Evolutionary conservation across 2,329 filamentous ascomycete genomes (phyloP).

Genomic region (Penicillium corylophilum): DNA sequence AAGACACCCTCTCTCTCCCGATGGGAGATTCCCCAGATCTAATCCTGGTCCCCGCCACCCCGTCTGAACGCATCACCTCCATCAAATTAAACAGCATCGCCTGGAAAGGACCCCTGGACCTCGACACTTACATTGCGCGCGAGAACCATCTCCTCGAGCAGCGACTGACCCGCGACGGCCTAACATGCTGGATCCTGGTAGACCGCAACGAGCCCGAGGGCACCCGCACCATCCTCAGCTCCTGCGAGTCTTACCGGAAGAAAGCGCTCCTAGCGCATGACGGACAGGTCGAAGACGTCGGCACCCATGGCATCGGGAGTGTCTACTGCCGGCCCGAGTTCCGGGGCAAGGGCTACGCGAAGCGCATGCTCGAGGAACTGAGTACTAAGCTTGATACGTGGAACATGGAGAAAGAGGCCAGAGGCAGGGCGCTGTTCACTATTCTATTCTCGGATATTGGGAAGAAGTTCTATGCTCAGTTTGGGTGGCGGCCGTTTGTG

Average conservation of each 20-base stretch:
- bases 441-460: constrained; percentile 86
- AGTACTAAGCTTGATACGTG: constrained; percentile 54
- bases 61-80: constrained; percentile 53
- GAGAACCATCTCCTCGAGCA: constrained; percentile 55
- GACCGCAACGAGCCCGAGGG: constrained; percentile 43
- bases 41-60: constrained; percentile 55
- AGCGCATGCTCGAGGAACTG: constrained; percentile 70
- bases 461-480: constrained; percentile 72
- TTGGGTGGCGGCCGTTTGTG: constrained; percentile 73
- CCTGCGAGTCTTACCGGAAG: constrained; percentile 57
- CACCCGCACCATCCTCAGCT: constrained; percentile 51
- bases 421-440: constrained; percentile 61
- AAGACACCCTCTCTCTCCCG: constrained; percentile 43
- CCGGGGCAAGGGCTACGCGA: constrained; percentile 73
- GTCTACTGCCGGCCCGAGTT: constrained; percentile 72
- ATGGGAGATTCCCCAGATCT: constrained; percentile 52
- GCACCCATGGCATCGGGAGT: constrained; percentile 71
- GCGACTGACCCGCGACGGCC: constrained; percentile 53
- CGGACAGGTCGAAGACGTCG: constrained; percentile 55
- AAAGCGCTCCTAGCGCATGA: constrained; percentile 46
- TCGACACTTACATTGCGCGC: constrained; percentile 58
- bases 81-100: constrained; percentile 55
- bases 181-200: constrained; percentile 62
- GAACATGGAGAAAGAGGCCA: constrained; percentile 47
- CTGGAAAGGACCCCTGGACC: constrained; percentile 58